phyloP scores from a whole-genome alignment of 257 asterid genomes.

The Ilex asprella region DNA sequence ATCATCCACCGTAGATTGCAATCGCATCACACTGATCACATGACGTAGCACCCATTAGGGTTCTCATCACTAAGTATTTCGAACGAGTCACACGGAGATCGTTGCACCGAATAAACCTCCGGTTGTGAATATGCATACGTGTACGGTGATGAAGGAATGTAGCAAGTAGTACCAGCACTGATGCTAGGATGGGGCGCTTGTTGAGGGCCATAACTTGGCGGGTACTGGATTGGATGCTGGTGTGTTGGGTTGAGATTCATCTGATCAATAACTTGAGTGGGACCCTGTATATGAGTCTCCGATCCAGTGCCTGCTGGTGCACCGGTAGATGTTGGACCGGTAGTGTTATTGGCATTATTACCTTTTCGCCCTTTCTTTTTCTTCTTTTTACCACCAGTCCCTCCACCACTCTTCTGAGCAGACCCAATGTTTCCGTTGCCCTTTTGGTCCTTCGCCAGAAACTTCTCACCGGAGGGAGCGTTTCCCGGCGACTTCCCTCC shows the following conservation, averaged over 20 bases:
- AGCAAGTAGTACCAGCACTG: not conserved
- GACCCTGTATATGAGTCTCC: conserved; percentile 22
- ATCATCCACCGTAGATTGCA: too few relatives aligned
- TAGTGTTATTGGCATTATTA: conserved; percentile 1
- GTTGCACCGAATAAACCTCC: not conserved
- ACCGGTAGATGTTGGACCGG: conserved; percentile 13
- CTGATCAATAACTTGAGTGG: conserved; percentile 6
- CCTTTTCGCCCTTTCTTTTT: conserved; percentile 53
- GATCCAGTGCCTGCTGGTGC: conserved; percentile 22
- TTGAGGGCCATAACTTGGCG: not conserved
- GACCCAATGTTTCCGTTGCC: conserved; percentile 9
- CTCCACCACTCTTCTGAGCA: conserved; percentile 6
- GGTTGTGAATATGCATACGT: not conserved
- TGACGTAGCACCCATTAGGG: not conserved
- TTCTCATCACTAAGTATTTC: not conserved
- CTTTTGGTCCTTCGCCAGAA: not conserved
- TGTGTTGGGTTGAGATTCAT: conserved; percentile 38
- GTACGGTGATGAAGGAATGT: not conserved
- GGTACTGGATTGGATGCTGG: not conserved
- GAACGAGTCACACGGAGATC: not conserved
- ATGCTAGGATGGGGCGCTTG: not conserved
- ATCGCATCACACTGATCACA: not conserved
- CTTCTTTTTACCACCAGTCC: conserved; percentile 31
- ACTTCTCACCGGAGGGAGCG: not conserved
- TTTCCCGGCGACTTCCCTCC: not conserved